Percentiles rank a stretch among this genome's conserved stretches.
These are phyloP conservation scores for Colletotrichum tropicale DNA, from an alignment of 2,329 filamentous ascomycete genomes.

Conservation along the genomic window DNA sequence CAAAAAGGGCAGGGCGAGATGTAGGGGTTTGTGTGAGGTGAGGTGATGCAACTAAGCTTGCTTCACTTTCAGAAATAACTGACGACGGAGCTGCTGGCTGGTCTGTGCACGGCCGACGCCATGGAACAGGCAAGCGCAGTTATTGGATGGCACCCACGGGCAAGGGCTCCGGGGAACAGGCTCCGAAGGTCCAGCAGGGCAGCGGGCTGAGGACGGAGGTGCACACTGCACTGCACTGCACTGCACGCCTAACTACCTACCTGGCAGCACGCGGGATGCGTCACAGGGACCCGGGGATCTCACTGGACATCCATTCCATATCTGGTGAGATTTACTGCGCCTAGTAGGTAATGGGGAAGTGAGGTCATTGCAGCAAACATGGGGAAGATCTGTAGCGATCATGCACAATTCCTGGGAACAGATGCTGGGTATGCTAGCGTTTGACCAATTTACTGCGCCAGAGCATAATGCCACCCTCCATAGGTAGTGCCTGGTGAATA, in stretches of 20 bases:
- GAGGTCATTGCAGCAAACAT: not conserved
- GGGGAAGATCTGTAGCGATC: not conserved
- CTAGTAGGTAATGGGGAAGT: not conserved
- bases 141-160: constrained; percentile 2
- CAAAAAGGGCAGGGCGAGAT: not conserved
- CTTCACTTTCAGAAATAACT: constrained; percentile 10
- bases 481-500: not conserved
- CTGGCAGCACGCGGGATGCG: not conserved
- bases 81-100: not conserved
- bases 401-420: not conserved
- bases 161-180: constrained; percentile 2
- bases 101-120: constrained; percentile 1
- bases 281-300: not conserved
- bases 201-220: not conserved
- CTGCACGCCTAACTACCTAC: not conserved
- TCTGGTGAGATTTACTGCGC: not conserved
- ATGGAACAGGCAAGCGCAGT: not conserved
- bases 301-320: not conserved
- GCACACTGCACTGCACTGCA: not conserved
- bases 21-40: constrained; percentile 6
- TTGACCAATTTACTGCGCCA: not conserved
- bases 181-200: not conserved
- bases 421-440: not conserved
- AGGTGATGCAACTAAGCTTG: constrained; percentile 3
- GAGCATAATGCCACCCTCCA: not conserved